These are phyloP conservation scores for Aspergillus pseudoterreus DNA, from an alignment of 2,329 filamentous ascomycete genomes.

Conservation along the genomic window DNA sequence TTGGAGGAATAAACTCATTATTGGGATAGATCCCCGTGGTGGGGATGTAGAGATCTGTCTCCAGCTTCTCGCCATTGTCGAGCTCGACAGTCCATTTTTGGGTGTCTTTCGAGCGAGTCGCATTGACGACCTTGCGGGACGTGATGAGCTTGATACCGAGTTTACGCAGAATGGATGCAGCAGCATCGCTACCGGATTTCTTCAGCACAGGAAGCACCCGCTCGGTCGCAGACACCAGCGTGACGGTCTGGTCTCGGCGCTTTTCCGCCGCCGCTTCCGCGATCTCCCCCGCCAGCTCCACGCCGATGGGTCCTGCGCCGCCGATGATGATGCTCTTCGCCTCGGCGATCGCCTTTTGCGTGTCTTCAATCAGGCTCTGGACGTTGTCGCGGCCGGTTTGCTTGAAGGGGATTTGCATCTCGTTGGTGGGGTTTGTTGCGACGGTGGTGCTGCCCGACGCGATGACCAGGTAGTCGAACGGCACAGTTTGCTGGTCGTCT, in stretches of 20 bases:
- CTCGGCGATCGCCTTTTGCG: conserved; percentile 31
- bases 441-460: conserved; percentile 52
- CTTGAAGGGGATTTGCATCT: conserved; percentile 37
- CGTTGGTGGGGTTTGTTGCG: conserved; percentile 30
- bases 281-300: conserved; percentile 50
- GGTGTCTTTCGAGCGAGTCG: conserved; percentile 25
- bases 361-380: conserved; percentile 26
- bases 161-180: conserved; percentile 45
- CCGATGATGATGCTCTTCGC: conserved; percentile 47
- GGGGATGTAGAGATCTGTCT: conserved; percentile 52
- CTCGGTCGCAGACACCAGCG: conserved; percentile 29
- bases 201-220: conserved; percentile 27
- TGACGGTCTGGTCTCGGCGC: conserved; percentile 40
- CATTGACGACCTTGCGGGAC: conserved; percentile 22
- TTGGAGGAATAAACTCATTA: conserved; percentile 48
- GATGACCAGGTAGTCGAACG: conserved; percentile 55
- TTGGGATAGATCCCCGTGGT: conserved; percentile 52
- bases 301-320: conserved; percentile 48
- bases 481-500: conserved; percentile 20
- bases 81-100: conserved; percentile 43
- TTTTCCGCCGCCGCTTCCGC: conserved; percentile 34
- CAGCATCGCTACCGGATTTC: conserved; percentile 32
- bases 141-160: conserved; percentile 47
- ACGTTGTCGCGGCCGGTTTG: conserved; percentile 38
- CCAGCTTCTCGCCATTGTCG: conserved; percentile 45